Base-by-base conservation (phyloP, 495 filamentous ascomycete species). In the Antarctomyces pellizariae region DNA sequence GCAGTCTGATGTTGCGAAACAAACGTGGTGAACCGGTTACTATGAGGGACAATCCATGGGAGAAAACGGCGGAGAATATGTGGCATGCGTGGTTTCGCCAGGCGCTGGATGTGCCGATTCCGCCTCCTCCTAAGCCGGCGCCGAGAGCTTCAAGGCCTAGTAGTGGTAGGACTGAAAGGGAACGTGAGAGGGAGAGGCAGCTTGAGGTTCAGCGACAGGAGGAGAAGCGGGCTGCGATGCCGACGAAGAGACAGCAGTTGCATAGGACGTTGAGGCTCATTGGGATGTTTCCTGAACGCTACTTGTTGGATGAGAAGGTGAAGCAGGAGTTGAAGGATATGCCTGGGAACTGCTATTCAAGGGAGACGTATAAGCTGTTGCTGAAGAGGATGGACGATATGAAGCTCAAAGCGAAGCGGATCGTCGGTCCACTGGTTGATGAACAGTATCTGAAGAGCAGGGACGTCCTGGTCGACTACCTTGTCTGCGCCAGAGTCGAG, bases 21-120 rank as follows among this genome's bases (percentile, higher is more conserved):
- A 59, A 65, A 0, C 51, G 67, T 30, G 82, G 82, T 11, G 82
- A 90, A 36, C 59, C 78, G 18, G 71, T 93, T 23, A 71, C 57
- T 1, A 82, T 82, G 0, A 47, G 53, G 8, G 84, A 71, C 25
- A n/a, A n/a, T n/a, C n/a, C n/a, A n/a, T n/a, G n/a, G n/a, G n/a
- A n/a, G n/a, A n/a, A n/a, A n/a, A n/a, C n/a, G n/a, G n/a, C n/a
- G n/a, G n/a, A n/a, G 67, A 64, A 13, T 90, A 82, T 43, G 49
- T 86, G 15, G 77, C 83, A 45, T 93, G 82, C 82, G 57, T 89
- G 4, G 78, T 93, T 91, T 45, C 56, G 82, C 5, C 77, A 89
- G 44, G 91, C 80, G 82, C 53, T 93, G 0, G 75, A 77, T 1
- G 82, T 90, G 30, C 82, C 71, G 42, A 89, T 75, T 3, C 67